Percentiles rank a stretch among this genome's conserved stretches.
phyloP scores from a whole-genome alignment of 306 rosid genomes.

The Castanea mollissima region DNA sequence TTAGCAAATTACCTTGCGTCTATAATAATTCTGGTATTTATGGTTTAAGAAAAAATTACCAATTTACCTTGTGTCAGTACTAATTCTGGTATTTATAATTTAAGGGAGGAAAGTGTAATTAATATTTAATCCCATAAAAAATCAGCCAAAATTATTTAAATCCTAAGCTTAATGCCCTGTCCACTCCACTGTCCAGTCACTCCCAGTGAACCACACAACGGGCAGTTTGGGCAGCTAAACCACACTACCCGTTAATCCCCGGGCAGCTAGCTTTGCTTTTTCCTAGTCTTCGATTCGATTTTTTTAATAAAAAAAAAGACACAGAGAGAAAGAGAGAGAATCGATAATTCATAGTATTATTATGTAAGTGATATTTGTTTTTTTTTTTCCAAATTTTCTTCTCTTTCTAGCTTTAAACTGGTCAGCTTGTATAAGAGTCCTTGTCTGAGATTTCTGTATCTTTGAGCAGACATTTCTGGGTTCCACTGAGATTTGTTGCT shows the following conservation, averaged over 20 bases:
- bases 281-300: slow-evolving; percentile 19
- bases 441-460: slow-evolving; percentile 56
- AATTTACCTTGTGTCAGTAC: too few species aligned
- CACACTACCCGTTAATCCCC: slow-evolving; percentile 35
- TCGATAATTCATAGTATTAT: slow-evolving; percentile 25
- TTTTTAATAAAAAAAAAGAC: neutral
- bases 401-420: slow-evolving; percentile 47
- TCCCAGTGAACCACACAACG: slow-evolving; percentile 15
- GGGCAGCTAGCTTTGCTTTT: slow-evolving; percentile 39
- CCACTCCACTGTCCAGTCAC: neutral
- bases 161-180: too few species aligned
- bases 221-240: slow-evolving; percentile 34
- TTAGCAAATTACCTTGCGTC: too few species aligned
- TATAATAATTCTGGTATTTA: too few species aligned
- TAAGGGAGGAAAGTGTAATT: too few species aligned
- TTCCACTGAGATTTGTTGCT: slow-evolving; percentile 39
- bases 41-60: too few species aligned
- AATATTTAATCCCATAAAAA: too few species aligned
- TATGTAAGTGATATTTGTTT: neutral
- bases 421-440: slow-evolving; percentile 53
- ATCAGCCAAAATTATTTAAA: too few species aligned
- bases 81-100: too few species aligned
- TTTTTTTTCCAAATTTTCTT: slow-evolving; percentile 13
- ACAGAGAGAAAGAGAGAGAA: slow-evolving; percentile 21
- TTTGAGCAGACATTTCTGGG: slow-evolving; percentile 61